These are phyloP conservation scores for Berkeleyomyces rouxiae DNA, from an alignment of 2,329 filamentous ascomycete species.

Conservation along the genomic window DNA sequence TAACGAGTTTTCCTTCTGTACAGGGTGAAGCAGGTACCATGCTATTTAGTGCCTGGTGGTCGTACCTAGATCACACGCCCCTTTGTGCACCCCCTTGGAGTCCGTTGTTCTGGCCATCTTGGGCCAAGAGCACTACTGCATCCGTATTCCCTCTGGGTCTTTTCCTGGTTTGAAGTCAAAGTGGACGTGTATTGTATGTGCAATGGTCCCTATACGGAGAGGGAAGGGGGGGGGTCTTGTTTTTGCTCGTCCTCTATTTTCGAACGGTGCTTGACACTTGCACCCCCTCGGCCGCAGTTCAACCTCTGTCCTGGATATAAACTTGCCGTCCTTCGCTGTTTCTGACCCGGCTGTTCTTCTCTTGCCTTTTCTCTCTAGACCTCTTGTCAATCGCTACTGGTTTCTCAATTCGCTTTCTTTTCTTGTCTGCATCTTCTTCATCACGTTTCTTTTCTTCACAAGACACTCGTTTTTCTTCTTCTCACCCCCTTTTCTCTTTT, in stretches of 20 bases:
- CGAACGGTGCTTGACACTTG: neutral
- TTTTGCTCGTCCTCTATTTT: neutral
- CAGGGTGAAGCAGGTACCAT: neutral
- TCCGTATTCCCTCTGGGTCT: neutral
- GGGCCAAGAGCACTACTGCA: neutral
- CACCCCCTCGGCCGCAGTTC: neutral
- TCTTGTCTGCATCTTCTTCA: neutral
- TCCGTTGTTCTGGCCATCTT: neutral
- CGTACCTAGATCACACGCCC: neutral
- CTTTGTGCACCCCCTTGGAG: neutral
- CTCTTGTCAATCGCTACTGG: constrained; percentile 1
- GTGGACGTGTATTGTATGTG: neutral
- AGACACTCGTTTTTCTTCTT: constrained; percentile 2
- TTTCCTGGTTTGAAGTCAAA: neutral
- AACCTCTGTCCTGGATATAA: neutral
- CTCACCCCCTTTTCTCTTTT: neutral
- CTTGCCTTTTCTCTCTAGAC: neutral
- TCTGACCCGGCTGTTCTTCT: neutral
- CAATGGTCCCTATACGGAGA: neutral
- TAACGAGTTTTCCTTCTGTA: neutral
- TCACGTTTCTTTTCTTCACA: neutral
- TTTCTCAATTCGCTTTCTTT: neutral
- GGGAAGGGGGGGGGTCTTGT: neutral
- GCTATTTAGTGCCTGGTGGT: neutral
- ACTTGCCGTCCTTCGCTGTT: neutral